Conservation (phyloP, 2,329 filamentous ascomycete species). For the Didymosphaeria variabile region DNA sequence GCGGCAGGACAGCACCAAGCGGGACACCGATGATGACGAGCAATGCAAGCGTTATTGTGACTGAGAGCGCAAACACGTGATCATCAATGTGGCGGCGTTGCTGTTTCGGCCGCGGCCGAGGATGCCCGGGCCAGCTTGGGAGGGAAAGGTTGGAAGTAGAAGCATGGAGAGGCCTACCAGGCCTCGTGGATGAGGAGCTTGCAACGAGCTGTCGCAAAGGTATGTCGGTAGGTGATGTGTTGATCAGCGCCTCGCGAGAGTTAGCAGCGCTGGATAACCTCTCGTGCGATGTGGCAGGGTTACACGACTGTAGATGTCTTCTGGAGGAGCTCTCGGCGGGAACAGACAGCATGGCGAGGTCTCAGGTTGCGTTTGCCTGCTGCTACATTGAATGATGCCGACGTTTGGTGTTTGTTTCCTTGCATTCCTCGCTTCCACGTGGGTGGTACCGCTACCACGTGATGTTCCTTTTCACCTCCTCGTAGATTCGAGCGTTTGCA, state of each 20-base stretch:
- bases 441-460: constrained; percentile 2
- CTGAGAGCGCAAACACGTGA: constrained; percentile 25
- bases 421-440: constrained; percentile 17
- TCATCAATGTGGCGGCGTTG: constrained; percentile 21
- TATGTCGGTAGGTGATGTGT: neutral
- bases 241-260: constrained; percentile 1
- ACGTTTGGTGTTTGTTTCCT: neutral
- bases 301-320: neutral
- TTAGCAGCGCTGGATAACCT: neutral
- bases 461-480: neutral
- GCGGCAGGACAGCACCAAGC: constrained; percentile 31
- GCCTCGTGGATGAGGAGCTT: neutral
- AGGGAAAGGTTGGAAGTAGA: constrained; percentile 4
- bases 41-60: constrained; percentile 33
- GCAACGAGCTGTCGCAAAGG: neutral
- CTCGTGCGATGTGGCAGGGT: neutral
- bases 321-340: constrained; percentile 1
- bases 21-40: constrained; percentile 31
- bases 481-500: neutral
- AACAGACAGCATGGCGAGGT: neutral
- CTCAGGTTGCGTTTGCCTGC: neutral
- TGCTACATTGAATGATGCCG: neutral
- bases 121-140: constrained; percentile 1
- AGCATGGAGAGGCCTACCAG: neutral
- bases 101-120: neutral